A percentile compares a stretch with the other conserved stretches of the same genome.
These are phyloP conservation scores for Mycena venus DNA, from an alignment of 768 basidiomycete species.

Conservation along the genomic window DNA sequence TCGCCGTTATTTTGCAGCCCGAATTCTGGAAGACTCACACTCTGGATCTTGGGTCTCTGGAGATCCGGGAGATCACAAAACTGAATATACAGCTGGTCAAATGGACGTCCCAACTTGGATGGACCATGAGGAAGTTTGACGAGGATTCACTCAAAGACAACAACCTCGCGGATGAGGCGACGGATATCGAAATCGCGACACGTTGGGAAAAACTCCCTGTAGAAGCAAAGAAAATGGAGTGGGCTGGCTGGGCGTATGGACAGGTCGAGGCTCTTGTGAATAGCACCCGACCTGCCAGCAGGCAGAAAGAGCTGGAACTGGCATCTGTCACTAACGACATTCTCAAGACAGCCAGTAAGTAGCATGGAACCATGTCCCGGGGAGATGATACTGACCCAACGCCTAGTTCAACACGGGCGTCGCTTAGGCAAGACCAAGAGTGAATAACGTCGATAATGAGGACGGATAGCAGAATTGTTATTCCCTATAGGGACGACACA, in stretches of 20 bases:
- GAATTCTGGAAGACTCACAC: neutral
- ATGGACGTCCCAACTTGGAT: neutral
- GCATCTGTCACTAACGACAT: neutral
- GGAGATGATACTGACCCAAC: neutral
- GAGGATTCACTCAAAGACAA: neutral
- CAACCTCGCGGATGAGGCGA: neutral
- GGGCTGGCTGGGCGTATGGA: neutral
- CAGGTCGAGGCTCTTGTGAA: neutral
- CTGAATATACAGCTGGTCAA: neutral
- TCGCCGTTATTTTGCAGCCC: no score
- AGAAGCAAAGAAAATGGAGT: neutral
- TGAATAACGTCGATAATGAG: no score
- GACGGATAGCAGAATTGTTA: no score
- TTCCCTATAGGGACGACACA: no score
- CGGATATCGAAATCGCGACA: neutral
- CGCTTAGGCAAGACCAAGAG: neutral
- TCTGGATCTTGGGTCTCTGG: neutral
- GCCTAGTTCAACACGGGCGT: neutral
- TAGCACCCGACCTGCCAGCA: neutral
- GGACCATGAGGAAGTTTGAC: neutral
- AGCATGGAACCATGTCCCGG: neutral
- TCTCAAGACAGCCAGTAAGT: neutral
- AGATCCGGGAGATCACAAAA: neutral
- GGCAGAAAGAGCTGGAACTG: neutral
- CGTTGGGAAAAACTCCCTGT: neutral